Evolutionary conservation across 192 early-diverging fungal species (phyloP).

Genomic region (Coemansia sp.): DNA sequence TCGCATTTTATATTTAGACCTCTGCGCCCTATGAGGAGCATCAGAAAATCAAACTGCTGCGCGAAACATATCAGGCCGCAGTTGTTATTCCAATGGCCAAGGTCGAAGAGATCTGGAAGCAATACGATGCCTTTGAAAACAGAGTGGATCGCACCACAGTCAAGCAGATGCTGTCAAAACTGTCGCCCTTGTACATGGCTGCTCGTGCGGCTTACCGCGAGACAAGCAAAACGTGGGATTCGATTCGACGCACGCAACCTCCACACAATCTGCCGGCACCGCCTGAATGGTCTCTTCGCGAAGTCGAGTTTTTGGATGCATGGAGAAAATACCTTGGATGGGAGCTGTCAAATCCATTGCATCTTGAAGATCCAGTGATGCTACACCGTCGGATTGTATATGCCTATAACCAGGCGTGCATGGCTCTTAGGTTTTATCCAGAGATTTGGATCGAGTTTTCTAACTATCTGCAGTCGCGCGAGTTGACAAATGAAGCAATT

Average conservation of each 20-base stretch:
- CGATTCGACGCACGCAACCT: conserved; percentile 62
- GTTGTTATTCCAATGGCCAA: conserved; percentile 84
- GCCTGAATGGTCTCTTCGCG: conserved; percentile 76
- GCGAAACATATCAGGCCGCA: conserved; percentile 81
- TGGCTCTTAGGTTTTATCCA: conserved; percentile 81
- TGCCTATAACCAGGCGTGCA: conserved; percentile 83
- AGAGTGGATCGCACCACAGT: conserved; percentile 71
- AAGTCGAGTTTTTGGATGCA: conserved; percentile 57
- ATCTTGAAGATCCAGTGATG: conserved; percentile 53
- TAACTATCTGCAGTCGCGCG: conserved; percentile 26
- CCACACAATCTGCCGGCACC: conserved; percentile 65
- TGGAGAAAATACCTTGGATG: conserved; percentile 91
- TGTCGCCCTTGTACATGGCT: conserved; percentile 90
- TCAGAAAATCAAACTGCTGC: conserved; percentile 80
- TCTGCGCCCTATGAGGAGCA: conserved; percentile 78
- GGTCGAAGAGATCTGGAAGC: conserved; percentile 92
- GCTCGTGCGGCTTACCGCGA: conserved; percentile 85
- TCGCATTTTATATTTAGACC: conserved; percentile 11
- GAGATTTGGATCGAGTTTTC: conserved; percentile 75
- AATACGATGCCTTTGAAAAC: conserved; percentile 93
- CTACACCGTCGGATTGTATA: conserved; percentile 72
- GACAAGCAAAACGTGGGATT: conserved; percentile 71
- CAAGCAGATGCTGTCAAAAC: conserved; percentile 84
- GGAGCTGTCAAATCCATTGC: conserved; percentile 87
- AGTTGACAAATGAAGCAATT: conserved; percentile 23